Conservation (phyloP, 2,329 filamentous ascomycete genomes). For the Pseudocercospora eumusae region DNA sequence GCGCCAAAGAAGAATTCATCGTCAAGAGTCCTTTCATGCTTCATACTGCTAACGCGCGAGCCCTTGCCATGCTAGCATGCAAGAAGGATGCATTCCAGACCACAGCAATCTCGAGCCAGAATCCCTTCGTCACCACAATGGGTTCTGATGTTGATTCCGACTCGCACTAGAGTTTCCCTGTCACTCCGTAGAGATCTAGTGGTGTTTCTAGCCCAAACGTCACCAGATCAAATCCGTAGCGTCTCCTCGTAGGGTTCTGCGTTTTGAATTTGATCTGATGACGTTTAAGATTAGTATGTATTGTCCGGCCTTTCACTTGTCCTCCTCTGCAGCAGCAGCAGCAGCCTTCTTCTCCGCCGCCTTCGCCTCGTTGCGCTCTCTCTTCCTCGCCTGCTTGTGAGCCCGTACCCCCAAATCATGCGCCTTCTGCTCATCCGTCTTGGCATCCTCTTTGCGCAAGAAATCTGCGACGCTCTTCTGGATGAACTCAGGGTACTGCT, state of each 20-base stretch:
- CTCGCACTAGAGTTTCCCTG: background rate
- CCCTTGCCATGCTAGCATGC: too few relatives aligned
- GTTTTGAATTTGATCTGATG: background rate
- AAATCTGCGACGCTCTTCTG: background rate
- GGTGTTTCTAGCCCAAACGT: too few relatives aligned
- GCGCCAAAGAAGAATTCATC: too few relatives aligned
- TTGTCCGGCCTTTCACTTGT: background rate
- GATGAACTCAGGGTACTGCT: background rate
- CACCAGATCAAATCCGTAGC: background rate
- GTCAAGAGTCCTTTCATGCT: too few relatives aligned
- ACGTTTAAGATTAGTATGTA: too few relatives aligned
- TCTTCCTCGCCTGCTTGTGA: background rate
- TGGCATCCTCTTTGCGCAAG: background rate
- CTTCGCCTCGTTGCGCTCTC: background rate
- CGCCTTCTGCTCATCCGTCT: background rate
- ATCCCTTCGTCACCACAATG: too few relatives aligned
- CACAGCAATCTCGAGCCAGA: too few relatives aligned
- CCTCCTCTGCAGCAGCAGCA: background rate
- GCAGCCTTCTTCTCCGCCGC: background rate
- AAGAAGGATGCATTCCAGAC: too few relatives aligned
- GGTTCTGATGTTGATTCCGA: too few relatives aligned
- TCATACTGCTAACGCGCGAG: too few relatives aligned
- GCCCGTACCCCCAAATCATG: background rate
- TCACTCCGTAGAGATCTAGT: background rate
- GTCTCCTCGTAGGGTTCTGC: background rate